Base-by-base conservation (phyloP, 441 rosid genomes). In the Biscutella laevigata region DNA sequence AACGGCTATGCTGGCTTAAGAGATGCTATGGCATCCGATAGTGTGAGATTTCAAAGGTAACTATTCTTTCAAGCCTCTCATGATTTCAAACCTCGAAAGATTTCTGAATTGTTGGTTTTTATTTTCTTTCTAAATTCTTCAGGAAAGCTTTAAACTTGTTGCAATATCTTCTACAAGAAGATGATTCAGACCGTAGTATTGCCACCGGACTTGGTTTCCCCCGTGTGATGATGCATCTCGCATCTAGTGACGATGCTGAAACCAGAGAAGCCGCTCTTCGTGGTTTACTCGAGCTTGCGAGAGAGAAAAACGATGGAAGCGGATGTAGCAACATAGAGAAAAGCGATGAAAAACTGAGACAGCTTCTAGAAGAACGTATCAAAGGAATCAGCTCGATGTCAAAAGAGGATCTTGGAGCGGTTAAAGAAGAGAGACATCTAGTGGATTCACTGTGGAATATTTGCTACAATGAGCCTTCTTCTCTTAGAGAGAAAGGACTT, bases 91-190 rank as follows among this genome's bases (percentile, higher is more conserved):
- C 29, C 16, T 27, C 6, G 5, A 15, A 26, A 34, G 26, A 24
- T 38, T 32, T 15, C 19, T 44, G 11, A 43, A 28, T 16, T 30
- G 32, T 29, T 49, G 8, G 14, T 12, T 9, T 7, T 5, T 9
- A 16, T 16, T 28, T 8, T 15, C 32, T 37, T 28, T 45, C 3
- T 17, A 2, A 25, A 32, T 41, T 25, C 12, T 57, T 5, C 95
- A 88, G 98, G 85, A 92, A 86, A 74, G 99, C 94, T 16, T 70
- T 92, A 54, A 80, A 88, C 76, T 67, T 88, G 84, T 77, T 88
- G 64, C 88, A 88, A 26, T 92, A 86, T 71, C 81, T 88, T 3
- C 58, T 83, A 24, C 83, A 72, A 4, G 89, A 79, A 69, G 78
- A 83, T 52, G 54, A 59, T 21, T 71, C 84, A 11, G 88, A 88